phyloP scores from a whole-genome alignment of 139 green algal genomes.

The Chlamydomonas sphaeroides region DNA sequence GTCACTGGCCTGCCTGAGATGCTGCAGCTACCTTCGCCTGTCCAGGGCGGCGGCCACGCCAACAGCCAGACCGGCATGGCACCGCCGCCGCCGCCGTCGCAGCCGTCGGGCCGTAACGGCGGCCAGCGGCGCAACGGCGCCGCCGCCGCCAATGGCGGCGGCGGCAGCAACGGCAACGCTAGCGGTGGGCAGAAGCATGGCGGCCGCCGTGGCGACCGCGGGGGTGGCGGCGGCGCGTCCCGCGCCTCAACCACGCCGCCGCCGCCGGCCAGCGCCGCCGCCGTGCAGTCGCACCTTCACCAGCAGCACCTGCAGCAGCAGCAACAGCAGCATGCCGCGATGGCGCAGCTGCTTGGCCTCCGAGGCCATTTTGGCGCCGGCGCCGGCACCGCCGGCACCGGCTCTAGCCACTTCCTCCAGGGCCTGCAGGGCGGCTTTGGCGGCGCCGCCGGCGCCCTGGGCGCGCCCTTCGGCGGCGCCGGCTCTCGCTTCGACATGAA shows the following conservation, averaged over 20 bases:
- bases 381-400: background rate
- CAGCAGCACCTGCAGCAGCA: constrained; percentile 7
- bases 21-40: background rate
- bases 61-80: background rate
- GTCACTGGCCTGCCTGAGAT: background rate
- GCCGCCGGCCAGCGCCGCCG: no score
- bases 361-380: background rate
- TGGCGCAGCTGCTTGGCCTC: constrained; percentile 15
- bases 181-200: no score
- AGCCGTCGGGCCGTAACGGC: no score
- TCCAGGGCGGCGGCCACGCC: no score
- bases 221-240: background rate
- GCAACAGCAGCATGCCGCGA: constrained; percentile 19
- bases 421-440: constrained; percentile 7
- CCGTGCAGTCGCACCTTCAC: background rate
- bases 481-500: background rate
- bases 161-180: no score
- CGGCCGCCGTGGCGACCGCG: no score
- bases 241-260: background rate
- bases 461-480: background rate
- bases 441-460: background rate
- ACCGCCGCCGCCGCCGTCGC: no score
- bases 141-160: no score
- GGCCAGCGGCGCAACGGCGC: no score
- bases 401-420: background rate